These are phyloP conservation scores for Nakazawaea holstii DNA, from an alignment of 805 yeast species.

Conservation along the genomic window DNA sequence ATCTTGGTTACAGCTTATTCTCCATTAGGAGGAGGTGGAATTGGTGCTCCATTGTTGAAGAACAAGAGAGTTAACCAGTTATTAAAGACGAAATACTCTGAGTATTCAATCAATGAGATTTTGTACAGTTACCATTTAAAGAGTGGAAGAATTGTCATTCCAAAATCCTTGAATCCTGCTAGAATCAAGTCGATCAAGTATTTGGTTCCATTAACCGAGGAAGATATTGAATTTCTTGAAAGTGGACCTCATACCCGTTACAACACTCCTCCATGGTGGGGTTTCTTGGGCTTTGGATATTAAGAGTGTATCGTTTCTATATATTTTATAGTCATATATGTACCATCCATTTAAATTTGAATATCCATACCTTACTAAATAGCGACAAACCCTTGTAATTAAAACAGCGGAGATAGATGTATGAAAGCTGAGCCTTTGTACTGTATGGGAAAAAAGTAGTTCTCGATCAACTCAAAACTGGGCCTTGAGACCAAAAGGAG, in stretches of 20 bases:
- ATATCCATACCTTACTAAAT: not conserved
- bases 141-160: constrained; percentile 56
- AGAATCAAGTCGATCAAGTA: constrained; percentile 43
- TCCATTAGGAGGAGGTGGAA: constrained; percentile 36
- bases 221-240: constrained; percentile 24
- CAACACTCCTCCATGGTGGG: constrained; percentile 11
- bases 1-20: constrained; percentile 34
- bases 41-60: constrained; percentile 32
- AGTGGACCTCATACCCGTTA: constrained; percentile 7
- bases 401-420: too few species aligned
- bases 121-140: constrained; percentile 59
- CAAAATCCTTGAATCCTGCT: constrained; percentile 65
- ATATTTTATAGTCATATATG: not conserved
- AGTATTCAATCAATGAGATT: constrained; percentile 49
- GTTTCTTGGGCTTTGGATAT: constrained; percentile 8
- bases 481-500: not conserved
- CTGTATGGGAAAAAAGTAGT: not conserved
- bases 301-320: not conserved
- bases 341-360: too few species aligned
- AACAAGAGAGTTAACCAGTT: constrained; percentile 27
- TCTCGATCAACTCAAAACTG: not conserved
- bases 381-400: not conserved
- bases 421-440: too few species aligned
- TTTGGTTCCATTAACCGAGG: constrained; percentile 30
- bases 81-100: constrained; percentile 55